These are phyloP conservation scores for Phanerochaete carnosa DNA, from an alignment of 768 basidiomycete species.

Conservation along the genomic window DNA sequence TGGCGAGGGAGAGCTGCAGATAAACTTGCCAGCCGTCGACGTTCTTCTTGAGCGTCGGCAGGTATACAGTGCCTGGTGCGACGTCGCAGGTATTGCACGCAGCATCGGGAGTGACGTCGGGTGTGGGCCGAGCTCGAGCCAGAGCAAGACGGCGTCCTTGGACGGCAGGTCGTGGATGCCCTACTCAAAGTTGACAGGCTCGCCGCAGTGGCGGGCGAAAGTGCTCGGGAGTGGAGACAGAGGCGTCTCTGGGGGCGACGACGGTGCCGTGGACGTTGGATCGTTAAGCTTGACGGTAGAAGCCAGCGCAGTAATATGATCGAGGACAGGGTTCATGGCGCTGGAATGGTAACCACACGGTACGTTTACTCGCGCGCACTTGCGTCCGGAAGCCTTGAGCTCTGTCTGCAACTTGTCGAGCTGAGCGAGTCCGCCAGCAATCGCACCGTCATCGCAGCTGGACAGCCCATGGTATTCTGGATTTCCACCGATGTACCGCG, in stretches of 20 bases:
- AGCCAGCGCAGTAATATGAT: constrained; percentile 43
- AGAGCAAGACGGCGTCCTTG: constrained; percentile 33
- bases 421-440: constrained; percentile 51
- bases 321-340: constrained; percentile 57
- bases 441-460: constrained; percentile 48
- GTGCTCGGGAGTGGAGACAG: constrained; percentile 47
- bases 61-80: constrained; percentile 27
- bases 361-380: constrained; percentile 43
- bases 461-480: constrained; percentile 21
- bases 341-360: constrained; percentile 65
- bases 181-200: constrained; percentile 54
- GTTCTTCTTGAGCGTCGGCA: constrained; percentile 49
- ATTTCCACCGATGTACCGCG: not conserved
- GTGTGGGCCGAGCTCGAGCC: constrained; percentile 71
- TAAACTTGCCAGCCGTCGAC: constrained; percentile 41
- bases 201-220: constrained; percentile 54
- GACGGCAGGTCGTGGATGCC: constrained; percentile 42
- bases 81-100: no score
- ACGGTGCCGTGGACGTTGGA: constrained; percentile 59
- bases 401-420: constrained; percentile 39
- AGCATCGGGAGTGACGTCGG: constrained; percentile 56
- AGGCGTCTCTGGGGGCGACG: constrained; percentile 54
- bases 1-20: constrained; percentile 44
- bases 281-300: constrained; percentile 34
- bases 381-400: constrained; percentile 35